These are phyloP conservation scores for Trypanosoma congolense DNA, from an alignment of 208 protist genomes.

Conservation along the genomic window DNA sequence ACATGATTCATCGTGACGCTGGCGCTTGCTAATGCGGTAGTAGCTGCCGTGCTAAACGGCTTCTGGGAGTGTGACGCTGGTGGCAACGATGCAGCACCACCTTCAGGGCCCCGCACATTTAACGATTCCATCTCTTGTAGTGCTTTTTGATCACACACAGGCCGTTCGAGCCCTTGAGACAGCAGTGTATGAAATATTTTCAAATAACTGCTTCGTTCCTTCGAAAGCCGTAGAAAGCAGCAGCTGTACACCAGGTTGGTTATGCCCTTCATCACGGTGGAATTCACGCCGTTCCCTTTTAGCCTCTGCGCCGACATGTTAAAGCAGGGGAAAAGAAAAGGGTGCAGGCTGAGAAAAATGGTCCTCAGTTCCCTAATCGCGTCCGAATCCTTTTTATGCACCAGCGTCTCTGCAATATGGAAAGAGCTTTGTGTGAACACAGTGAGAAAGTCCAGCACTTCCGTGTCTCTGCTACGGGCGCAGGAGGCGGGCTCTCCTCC, in stretches of 20 bases:
- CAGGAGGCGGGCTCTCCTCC: neutral
- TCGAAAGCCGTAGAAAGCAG: constrained; percentile 27
- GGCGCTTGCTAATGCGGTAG: too few relatives aligned
- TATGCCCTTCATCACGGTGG: constrained; percentile 36
- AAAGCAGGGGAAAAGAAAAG: constrained; percentile 22
- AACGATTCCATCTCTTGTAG: too few relatives aligned
- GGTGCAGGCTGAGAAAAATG: constrained; percentile 25
- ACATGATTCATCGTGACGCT: neutral
- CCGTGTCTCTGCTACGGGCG: constrained; percentile 2
- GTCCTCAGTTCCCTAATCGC: neutral
- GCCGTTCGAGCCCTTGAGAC: neutral
- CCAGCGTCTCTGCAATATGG: constrained; percentile 15
- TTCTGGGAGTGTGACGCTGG: too few relatives aligned
- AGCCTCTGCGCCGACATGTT: constrained; percentile 17
- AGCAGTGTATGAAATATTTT: neutral
- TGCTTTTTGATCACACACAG: neutral
- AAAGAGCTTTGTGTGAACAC: constrained; percentile 37
- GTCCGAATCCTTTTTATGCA: neutral
- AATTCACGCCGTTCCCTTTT: constrained; percentile 36
- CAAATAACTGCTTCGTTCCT: neutral
- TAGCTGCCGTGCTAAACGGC: too few relatives aligned
- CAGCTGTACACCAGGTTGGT: constrained; percentile 45
- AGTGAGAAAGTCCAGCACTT: constrained; percentile 32
- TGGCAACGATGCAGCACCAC: too few relatives aligned
- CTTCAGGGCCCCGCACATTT: too few relatives aligned